A percentile compares a stretch with the other conserved stretches of the same genome.
phyloP scores from a whole-genome alignment of 345 rosid species.

The Geranium brycei region DNA sequence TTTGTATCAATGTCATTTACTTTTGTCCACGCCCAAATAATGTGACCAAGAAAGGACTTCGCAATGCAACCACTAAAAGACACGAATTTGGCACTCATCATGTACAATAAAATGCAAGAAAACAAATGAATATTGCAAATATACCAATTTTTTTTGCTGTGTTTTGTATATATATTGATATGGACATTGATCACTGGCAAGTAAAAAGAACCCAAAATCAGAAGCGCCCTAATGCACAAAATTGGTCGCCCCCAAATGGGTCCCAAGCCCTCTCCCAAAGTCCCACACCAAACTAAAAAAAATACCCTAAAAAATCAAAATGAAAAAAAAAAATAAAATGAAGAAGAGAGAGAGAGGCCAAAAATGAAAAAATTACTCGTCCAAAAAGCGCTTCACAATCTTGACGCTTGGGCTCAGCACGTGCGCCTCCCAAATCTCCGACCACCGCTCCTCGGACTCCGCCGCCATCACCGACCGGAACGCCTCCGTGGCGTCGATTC shows the following conservation, averaged over 20 bases:
- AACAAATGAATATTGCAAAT: too few species aligned
- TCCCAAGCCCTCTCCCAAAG: not conserved
- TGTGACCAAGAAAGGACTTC: too few species aligned
- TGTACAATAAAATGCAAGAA: too few species aligned
- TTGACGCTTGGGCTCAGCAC: constrained; percentile 55
- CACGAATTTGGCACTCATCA: too few species aligned
- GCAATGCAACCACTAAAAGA: too few species aligned
- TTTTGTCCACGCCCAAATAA: too few species aligned
- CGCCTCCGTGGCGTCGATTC: constrained; percentile 66
- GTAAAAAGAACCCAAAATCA: too few species aligned
- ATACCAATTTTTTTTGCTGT: too few species aligned
- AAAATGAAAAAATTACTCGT: constrained; percentile 41
- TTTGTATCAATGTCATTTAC: too few species aligned
- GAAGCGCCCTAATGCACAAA: not conserved
- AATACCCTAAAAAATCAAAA: too few species aligned
- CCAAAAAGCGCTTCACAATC: constrained; percentile 59
- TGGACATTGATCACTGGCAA: not conserved
- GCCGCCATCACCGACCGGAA: constrained; percentile 18
- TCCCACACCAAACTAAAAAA: not conserved
- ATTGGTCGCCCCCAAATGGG: not conserved
- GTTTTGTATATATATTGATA: not conserved
- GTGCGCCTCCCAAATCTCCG: constrained; percentile 50
- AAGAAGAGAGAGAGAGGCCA: constrained; percentile 8
- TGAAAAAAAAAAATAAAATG: too few species aligned
- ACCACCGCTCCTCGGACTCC: constrained; percentile 22